Conservation (phyloP, 805 yeast species). For the Suhomyces sp. region DNA sequence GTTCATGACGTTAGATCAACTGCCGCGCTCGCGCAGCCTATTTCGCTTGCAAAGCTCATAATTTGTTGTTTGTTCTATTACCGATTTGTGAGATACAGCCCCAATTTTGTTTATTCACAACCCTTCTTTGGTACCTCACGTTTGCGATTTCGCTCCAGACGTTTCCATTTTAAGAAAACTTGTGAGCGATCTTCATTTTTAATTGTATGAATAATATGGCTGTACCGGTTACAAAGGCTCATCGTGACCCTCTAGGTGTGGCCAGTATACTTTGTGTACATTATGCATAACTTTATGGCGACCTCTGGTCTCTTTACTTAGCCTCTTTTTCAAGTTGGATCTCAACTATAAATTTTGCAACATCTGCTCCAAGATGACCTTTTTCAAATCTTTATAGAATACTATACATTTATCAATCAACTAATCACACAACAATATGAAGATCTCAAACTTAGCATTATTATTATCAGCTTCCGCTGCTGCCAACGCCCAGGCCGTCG, state of each 20-base stretch:
- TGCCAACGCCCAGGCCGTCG: slow-evolving; percentile 6
- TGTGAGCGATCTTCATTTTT: slow-evolving; percentile 1
- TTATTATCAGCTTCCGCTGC: slow-evolving; percentile 13
- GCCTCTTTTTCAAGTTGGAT: neutral
- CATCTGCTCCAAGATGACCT: neutral
- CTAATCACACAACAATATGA: slow-evolving; percentile 7
- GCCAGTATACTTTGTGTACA: neutral
- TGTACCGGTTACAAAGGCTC: slow-evolving; percentile 3
- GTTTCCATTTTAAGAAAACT: neutral
- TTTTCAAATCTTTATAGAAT: neutral
- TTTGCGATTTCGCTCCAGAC: neutral
- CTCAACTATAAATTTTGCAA: neutral
- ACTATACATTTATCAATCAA: neutral
- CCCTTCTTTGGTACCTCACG: neutral
- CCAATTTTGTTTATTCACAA: neutral
- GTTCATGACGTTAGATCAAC: neutral
- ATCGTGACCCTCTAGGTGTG: neutral
- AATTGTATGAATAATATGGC: slow-evolving; percentile 2
- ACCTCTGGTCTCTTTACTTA: neutral
- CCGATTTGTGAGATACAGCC: neutral
- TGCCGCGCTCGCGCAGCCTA: neutral
- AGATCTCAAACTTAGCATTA: slow-evolving; percentile 11
- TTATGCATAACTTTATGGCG: neutral
- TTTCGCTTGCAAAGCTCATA: neutral
- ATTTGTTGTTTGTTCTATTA: neutral